These are phyloP conservation scores for Boechera stricta DNA, from an alignment of 345 rosid genomes.

Conservation along the genomic window DNA sequence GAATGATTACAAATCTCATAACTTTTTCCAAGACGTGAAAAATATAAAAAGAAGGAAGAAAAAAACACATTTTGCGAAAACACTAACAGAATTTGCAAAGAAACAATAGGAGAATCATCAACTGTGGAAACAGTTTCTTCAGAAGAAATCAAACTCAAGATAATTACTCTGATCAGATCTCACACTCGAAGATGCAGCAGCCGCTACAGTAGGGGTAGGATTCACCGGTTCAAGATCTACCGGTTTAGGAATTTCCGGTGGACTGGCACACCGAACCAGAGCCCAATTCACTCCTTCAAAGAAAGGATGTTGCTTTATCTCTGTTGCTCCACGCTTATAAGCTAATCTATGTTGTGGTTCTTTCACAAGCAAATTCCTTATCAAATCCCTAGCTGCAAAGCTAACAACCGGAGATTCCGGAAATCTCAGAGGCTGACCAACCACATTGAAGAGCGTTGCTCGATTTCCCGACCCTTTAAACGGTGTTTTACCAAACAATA, in stretches of 20 bases:
- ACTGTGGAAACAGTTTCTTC: conserved; percentile 35
- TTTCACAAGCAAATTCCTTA: conserved; percentile 80
- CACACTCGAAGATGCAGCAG: conserved; percentile 52
- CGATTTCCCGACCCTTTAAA: conserved; percentile 85
- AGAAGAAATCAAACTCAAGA: conserved; percentile 83
- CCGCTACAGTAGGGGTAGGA: conserved; percentile 35
- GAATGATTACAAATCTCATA: conserved; percentile 43
- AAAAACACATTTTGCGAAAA: conserved; percentile 28
- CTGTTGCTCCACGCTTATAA: conserved; percentile 79
- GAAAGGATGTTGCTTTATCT: conserved; percentile 82
- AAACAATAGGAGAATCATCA: conserved; percentile 37
- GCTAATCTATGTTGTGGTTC: conserved; percentile 83
- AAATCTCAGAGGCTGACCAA: conserved; percentile 76
- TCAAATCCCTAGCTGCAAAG: conserved; percentile 73
- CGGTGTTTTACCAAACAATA: conserved; percentile 83
- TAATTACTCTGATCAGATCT: conserved; percentile 64
- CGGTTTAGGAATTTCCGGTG: conserved; percentile 81
- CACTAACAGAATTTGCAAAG: conserved; percentile 38
- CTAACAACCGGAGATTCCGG: conserved; percentile 81
- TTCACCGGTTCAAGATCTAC: conserved; percentile 58
- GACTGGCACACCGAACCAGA: conserved; percentile 75
- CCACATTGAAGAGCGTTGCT: conserved; percentile 82
- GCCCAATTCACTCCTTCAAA: conserved; percentile 94
- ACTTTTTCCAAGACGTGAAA: conserved; percentile 37
- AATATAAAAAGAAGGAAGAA: no score